Evolutionary conservation across 257 asterid species (phyloP).

Genomic region (Anisodus acutangulus): DNA sequence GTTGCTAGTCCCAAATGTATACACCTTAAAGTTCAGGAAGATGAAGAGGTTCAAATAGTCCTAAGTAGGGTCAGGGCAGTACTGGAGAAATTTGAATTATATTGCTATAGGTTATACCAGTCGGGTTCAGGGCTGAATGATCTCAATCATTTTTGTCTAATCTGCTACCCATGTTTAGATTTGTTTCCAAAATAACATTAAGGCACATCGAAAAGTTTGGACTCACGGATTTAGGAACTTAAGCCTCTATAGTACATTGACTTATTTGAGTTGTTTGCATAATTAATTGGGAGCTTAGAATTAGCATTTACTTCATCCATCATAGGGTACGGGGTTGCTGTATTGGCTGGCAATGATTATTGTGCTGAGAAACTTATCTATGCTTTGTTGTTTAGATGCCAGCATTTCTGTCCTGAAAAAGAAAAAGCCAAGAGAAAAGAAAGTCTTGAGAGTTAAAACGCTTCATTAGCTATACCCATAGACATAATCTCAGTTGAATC

Average conservation of each 20-base stretch:
- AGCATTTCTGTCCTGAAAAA: not conserved
- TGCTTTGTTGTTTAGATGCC: not conserved
- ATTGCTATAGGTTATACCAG: not conserved
- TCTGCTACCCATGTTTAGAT: not conserved
- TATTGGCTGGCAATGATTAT: not conserved
- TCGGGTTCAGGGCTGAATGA: not conserved
- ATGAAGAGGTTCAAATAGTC: not conserved
- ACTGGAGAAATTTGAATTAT: not conserved
- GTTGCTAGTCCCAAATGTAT: not conserved
- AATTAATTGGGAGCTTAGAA: not conserved
- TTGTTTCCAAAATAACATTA: not conserved
- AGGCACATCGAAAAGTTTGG: not conserved
- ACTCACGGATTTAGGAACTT: not conserved
- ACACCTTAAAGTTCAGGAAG: not conserved
- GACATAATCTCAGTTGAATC: not conserved
- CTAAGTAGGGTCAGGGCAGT: not conserved
- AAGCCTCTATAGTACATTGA: not conserved
- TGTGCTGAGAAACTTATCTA: not conserved
- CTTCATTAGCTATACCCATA: slow-evolving; percentile 13
- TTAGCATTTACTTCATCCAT: not conserved
- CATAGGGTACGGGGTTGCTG: not conserved
- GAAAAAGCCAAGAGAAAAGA: not conserved
- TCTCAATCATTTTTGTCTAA: slow-evolving; percentile 4
- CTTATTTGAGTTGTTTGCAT: slow-evolving; percentile 12
- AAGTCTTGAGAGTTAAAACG: not conserved